Evolutionary conservation across 495 filamentous ascomycete species (phyloP).

Genomic region (Physcia stellaris): DNA sequence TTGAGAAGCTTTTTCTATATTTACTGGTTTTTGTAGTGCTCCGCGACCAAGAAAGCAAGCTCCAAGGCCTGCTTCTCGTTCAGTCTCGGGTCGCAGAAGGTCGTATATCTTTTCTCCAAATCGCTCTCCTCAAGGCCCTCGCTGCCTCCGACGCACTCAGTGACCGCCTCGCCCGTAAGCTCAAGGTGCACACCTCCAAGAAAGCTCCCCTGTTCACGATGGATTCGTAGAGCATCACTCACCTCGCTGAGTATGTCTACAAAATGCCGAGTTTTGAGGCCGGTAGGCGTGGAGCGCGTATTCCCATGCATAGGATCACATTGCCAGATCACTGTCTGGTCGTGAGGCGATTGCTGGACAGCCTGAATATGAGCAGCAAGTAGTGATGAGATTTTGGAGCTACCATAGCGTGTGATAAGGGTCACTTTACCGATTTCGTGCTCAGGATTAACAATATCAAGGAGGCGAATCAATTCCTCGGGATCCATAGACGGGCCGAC

Average conservation of each 20-base stretch:
- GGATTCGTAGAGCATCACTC: conserved; percentile 63
- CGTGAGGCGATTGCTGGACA: conserved; percentile 49
- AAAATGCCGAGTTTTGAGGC: conserved; percentile 82
- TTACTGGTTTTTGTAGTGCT: conserved; percentile 49
- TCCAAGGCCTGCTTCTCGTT: conserved; percentile 98
- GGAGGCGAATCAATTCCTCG: conserved; percentile 57
- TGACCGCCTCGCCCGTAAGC: conserved; percentile 88
- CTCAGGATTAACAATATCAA: conserved; percentile 72
- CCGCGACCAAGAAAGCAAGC: conserved; percentile 84
- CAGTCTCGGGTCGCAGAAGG: conserved; percentile 85
- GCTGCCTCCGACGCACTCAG: conserved; percentile 88
- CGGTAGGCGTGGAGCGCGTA: conserved; percentile 42
- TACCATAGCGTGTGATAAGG: conserved; percentile 89
- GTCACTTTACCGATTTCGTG: conserved; percentile 83
- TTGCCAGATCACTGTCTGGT: conserved; percentile 82
- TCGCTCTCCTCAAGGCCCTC: conserved; percentile 79
- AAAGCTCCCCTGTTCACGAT: conserved; percentile 66
- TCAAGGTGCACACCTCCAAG: conserved; percentile 93
- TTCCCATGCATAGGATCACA: conserved; percentile 97
- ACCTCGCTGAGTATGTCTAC: conserved; percentile 76
- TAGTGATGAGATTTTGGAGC: conserved; percentile 50
- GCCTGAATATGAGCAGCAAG: conserved; percentile 75
- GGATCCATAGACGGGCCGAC: conserved; percentile 72
- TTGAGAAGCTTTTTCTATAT: background rate
- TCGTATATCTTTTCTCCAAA: conserved; percentile 75